These are phyloP conservation scores for Phaeolepiota aurea DNA, from an alignment of 768 basidiomycete species.

Conservation along the genomic window DNA sequence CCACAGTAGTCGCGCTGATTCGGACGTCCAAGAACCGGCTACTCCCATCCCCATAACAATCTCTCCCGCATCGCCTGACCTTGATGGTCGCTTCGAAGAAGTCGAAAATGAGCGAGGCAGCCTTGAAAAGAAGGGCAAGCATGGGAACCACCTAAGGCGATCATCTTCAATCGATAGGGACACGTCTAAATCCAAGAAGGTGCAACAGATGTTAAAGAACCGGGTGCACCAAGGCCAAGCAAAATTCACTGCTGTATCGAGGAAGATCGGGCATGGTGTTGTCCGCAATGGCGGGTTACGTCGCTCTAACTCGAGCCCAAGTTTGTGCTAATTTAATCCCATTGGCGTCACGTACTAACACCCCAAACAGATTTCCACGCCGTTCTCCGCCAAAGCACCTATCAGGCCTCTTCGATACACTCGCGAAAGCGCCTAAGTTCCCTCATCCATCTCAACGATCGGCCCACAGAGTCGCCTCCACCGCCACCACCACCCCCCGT, in stretches of 20 bases:
- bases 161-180: slow-evolving; percentile 36
- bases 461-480: slow-evolving; percentile 27
- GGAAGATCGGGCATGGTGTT: slow-evolving; percentile 68
- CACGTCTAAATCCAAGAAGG: slow-evolving; percentile 57
- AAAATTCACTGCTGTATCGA: slow-evolving; percentile 68
- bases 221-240: slow-evolving; percentile 68
- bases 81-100: slow-evolving; percentile 8
- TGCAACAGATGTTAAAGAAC: slow-evolving; percentile 68
- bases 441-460: slow-evolving; percentile 28
- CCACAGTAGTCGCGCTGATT: not conserved
- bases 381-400: slow-evolving; percentile 46
- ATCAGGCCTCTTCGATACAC: slow-evolving; percentile 81
- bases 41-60: slow-evolving; percentile 46
- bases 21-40: slow-evolving; percentile 8
- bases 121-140: slow-evolving; percentile 9
- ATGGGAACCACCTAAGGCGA: slow-evolving; percentile 16
- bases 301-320: slow-evolving; percentile 61
- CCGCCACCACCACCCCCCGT: slow-evolving; percentile 39
- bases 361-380: slow-evolving; percentile 54
- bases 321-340: slow-evolving; percentile 25
- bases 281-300: slow-evolving; percentile 45
- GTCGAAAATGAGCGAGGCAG: slow-evolving; percentile 6
- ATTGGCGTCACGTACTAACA: not conserved
- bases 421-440: slow-evolving; percentile 58
- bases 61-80: slow-evolving; percentile 50